Base-by-base conservation (phyloP, 2,329 filamentous ascomycete genomes). In the Helotiales sp. region DNA sequence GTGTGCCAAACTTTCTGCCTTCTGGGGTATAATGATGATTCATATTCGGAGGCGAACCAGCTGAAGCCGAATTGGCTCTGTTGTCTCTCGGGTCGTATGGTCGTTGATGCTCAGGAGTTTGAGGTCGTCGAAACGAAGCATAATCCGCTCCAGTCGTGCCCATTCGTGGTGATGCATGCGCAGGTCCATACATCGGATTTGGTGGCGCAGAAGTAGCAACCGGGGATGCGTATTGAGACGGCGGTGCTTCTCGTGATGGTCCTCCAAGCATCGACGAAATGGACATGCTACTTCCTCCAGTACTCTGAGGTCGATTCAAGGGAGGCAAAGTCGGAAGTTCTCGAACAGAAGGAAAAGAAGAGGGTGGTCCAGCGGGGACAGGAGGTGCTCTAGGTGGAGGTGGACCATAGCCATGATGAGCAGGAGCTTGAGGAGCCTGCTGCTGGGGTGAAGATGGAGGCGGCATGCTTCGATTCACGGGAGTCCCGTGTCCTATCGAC, bases 201-300 rank as follows among this genome's bases (percentile, higher is more conserved):
- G 70, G 70, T 34, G 76, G 70, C 28, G 74, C 76, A 37, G 77
- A 74, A 49, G 78, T 75, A 3, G 70, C 72, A 24, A 80, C 76
- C 47, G 80, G 79, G 63, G 84, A 83, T 68, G 82, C 81, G 71
- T 84, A 81, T 66, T 86, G 82, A 59, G 82, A 79, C 61, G 77
- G 78, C 61, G 78, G 77, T 70, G 82, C 82, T 78, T 83, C 83
- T 76, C 78, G 78, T 47, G 79, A 73, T 59, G 84, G 83, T 13
- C 81, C 82, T 67, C 89, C 89, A 67, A 92, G 84, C 79, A 92
- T 86, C 52, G 89, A 89, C n/a, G 88, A 90, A 78, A 92, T 91
- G 55, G 89, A 91, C 89, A 92, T 91, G 79, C 87, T 89, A 74
- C 86, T 86, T 61, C 85, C 85, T 13, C 71, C 71, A 40, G 68